Evolutionary conservation across 805 yeast genomes (phyloP), one percentile per base, ranked within the genome.

Genomic region (Candida berthetii): DNA sequence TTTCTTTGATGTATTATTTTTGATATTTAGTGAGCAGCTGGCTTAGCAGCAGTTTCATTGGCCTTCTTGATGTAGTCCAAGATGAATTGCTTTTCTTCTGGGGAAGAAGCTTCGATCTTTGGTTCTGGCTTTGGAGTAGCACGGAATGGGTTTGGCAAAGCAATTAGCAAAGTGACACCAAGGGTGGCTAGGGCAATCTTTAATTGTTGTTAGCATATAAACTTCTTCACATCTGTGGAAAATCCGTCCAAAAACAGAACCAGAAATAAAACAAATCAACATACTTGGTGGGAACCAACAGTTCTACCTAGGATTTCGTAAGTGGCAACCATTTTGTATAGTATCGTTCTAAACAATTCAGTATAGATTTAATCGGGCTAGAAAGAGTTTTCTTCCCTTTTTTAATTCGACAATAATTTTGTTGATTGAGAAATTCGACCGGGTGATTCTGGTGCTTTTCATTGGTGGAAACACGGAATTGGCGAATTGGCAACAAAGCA

Each of bases 41-140:
- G 19, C 37, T 22, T 42, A 11, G 34, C 47, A 36, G 52, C 57
- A 25, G 55, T 38, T 28, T 53, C 60, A 50, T 69, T 72, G 48
- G 65, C 67, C 60, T 72, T 66, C 61, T 71, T 65, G 66, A 80
- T 71, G 73, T 78, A 89, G 56, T 80, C 85, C 62, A 34, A 22
- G 57, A 90, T 82, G 71, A 85, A 90, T 64, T 83, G 80, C 65
- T 86, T 95, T 71, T 90, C 97, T 58, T 88, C 97, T 53, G 88
- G 80, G 39, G 89, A 76, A 42, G 79, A 65, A 49, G 96, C 95
- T 49, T 78, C 76, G 63, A 88, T 75, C 47, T 74, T 70, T 55
- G 82, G 76, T 71, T 49, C 76, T 71, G 20, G 79, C 66, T 39
- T 48, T 42, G 47, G 45, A 18, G 49, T 17, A 10, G 53, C 31